Percentiles rank a stretch among this genome's conserved stretches.
Evolutionary conservation across 2,329 filamentous ascomycete genomes (phyloP).

Genomic region (Fusarium tupiense): DNA sequence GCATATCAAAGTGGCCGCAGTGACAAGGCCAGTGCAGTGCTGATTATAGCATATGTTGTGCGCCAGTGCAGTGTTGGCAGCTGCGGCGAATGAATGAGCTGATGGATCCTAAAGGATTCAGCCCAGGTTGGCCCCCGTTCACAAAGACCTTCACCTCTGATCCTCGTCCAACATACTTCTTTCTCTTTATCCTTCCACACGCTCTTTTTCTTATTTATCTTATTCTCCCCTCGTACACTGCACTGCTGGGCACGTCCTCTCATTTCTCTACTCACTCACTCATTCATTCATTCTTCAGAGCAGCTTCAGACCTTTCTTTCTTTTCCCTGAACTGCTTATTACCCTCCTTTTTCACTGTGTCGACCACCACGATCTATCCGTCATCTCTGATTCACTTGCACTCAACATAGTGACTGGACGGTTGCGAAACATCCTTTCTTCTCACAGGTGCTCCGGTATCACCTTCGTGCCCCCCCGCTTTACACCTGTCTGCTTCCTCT

Average conservation of each 20-base stretch:
- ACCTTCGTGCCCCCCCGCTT: slow-evolving; percentile 37
- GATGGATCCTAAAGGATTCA: slow-evolving; percentile 5
- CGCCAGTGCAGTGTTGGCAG: background rate
- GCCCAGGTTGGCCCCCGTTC: slow-evolving; percentile 27
- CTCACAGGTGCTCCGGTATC: slow-evolving; percentile 50
- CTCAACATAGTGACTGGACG: slow-evolving; percentile 19
- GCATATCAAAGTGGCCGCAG: background rate
- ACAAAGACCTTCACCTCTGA: slow-evolving; percentile 34
- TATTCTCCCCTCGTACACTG: slow-evolving; percentile 24
- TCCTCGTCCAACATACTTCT: slow-evolving; percentile 35
- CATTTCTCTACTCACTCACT: slow-evolving; percentile 31
- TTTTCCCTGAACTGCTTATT: slow-evolving; percentile 42
- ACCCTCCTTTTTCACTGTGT: slow-evolving; percentile 42
- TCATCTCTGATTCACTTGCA: slow-evolving; percentile 32
- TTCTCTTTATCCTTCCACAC: slow-evolving; percentile 37
- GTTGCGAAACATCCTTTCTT: slow-evolving; percentile 42
- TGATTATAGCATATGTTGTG: slow-evolving; percentile 1
- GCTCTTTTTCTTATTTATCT: slow-evolving; percentile 23
- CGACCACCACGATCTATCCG: slow-evolving; percentile 31
- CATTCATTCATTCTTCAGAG: slow-evolving; percentile 24
- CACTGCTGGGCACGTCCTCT: slow-evolving; percentile 50
- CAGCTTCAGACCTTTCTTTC: slow-evolving; percentile 31
- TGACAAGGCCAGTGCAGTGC: background rate
- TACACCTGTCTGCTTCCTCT: slow-evolving; percentile 18
- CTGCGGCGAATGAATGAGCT: background rate